Conservation (phyloP, 305 asterid species). For the Andrographis paniculata region DNA sequence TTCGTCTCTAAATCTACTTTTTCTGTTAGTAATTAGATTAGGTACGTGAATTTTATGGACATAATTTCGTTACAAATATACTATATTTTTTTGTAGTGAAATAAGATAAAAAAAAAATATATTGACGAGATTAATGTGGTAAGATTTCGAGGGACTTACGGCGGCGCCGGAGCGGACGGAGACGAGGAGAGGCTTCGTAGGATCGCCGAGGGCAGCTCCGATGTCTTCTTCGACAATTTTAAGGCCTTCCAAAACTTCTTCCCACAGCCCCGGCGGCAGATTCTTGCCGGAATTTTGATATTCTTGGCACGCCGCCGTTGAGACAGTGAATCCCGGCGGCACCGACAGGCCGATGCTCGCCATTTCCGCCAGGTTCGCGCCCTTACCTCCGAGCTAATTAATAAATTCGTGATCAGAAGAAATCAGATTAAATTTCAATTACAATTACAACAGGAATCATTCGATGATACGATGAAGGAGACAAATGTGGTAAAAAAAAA, state of each 20-base stretch:
- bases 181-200: constrained; percentile 77
- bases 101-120: too few relatives aligned
- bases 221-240: constrained; percentile 62
- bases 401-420: too few relatives aligned
- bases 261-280: constrained; percentile 75
- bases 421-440: too few relatives aligned
- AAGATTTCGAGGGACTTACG: constrained; percentile 25
- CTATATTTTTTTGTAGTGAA: too few relatives aligned
- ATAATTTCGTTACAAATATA: too few relatives aligned
- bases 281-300: constrained; percentile 69
- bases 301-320: constrained; percentile 94
- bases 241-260: constrained; percentile 70
- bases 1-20: too few relatives aligned
- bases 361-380: constrained; percentile 99
- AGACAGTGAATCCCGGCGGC: constrained; percentile 94
- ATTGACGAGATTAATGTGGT: too few relatives aligned
- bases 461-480: too few relatives aligned
- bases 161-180: constrained; percentile 97
- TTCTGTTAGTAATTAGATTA: too few relatives aligned
- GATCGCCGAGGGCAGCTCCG: constrained; percentile 83
- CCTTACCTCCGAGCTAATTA: constrained; percentile 92
- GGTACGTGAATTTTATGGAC: too few relatives aligned
- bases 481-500: too few relatives aligned
- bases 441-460: too few relatives aligned
- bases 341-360: constrained; percentile 94